These are phyloP conservation scores for Phytophthora pisi DNA, from an alignment of 352 stramenopile genomes.

Conservation along the genomic window DNA sequence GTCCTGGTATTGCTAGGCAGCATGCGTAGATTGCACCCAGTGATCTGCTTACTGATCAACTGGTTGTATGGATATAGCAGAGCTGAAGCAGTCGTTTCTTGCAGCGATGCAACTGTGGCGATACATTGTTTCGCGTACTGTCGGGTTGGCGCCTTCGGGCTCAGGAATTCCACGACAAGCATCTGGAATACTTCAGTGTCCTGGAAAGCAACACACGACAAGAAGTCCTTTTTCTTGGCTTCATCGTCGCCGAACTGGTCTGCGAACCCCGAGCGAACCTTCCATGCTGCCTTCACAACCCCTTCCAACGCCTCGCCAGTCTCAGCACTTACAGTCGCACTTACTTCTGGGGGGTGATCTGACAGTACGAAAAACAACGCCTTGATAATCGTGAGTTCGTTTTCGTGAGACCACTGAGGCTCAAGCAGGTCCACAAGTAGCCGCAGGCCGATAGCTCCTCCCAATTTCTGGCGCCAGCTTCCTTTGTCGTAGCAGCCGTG, in stretches of 20 bases:
- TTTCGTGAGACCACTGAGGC: constrained; percentile 85
- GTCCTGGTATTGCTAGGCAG: constrained; percentile 69
- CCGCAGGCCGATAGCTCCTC: constrained; percentile 70
- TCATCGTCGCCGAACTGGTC: constrained; percentile 37
- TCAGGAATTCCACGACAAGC: constrained; percentile 89
- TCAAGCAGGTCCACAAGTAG: constrained; percentile 71
- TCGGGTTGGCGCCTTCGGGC: constrained; percentile 67
- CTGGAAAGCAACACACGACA: constrained; percentile 78
- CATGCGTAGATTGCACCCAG: constrained; percentile 75
- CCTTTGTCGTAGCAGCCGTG: constrained; percentile 89
- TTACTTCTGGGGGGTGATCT: constrained; percentile 86
- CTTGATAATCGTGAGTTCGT: constrained; percentile 85
- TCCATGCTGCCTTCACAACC: constrained; percentile 65
- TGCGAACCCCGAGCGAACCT: constrained; percentile 45
- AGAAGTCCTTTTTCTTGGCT: constrained; percentile 64
- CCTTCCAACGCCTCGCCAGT: constrained; percentile 67
- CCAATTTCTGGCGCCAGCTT: constrained; percentile 85
- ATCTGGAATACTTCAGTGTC: constrained; percentile 89
- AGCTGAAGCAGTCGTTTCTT: constrained; percentile 63
- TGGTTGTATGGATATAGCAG: constrained; percentile 87
- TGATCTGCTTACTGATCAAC: constrained; percentile 87
- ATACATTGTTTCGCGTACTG: constrained; percentile 81
- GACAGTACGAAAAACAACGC: constrained; percentile 89
- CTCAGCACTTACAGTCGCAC: constrained; percentile 72
- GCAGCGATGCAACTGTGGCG: constrained; percentile 54